Percentiles rank a stretch among this genome's conserved stretches.
Conservation (phyloP, 2,329 filamentous ascomycete species). For the Didymella pinodella region DNA sequence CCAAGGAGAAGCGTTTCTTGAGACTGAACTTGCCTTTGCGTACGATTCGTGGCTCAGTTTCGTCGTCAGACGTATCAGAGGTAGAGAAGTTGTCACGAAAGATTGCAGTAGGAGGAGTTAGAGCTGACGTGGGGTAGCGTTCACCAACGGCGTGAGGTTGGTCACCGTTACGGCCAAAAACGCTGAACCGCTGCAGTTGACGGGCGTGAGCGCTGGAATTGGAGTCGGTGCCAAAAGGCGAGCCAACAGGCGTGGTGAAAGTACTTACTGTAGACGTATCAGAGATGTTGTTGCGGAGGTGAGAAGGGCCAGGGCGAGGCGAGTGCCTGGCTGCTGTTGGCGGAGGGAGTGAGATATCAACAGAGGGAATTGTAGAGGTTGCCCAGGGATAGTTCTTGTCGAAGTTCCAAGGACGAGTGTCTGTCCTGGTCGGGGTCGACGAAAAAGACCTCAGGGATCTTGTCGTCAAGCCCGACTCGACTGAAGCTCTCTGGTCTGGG, state of each 20-base stretch:
- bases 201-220: slow-evolving; percentile 25
- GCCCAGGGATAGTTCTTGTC: slow-evolving; percentile 59
- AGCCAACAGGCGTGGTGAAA: slow-evolving; percentile 27
- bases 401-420: slow-evolving; percentile 57
- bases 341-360: slow-evolving; percentile 53
- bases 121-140: slow-evolving; percentile 58
- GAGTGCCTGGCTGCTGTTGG: slow-evolving; percentile 39
- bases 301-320: slow-evolving; percentile 43
- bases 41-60: slow-evolving; percentile 28
- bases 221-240: slow-evolving; percentile 25
- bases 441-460: slow-evolving; percentile 40
- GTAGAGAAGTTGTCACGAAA: slow-evolving; percentile 36
- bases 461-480: slow-evolving; percentile 34
- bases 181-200: slow-evolving; percentile 30
- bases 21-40: slow-evolving; percentile 36
- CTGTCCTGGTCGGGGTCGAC: slow-evolving; percentile 39
- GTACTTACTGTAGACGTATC: slow-evolving; percentile 36
- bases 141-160: slow-evolving; percentile 54
- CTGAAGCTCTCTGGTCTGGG: slow-evolving; percentile 26
- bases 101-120: slow-evolving; percentile 52
- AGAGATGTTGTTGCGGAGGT: slow-evolving; percentile 42
- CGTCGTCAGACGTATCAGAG: slow-evolving; percentile 42
- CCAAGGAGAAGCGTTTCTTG: slow-evolving; percentile 35
- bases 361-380: slow-evolving; percentile 45
- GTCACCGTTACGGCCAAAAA: slow-evolving; percentile 36